Conservation (phyloP, 2,329 filamentous ascomycete species). For the Alternaria dauci region DNA sequence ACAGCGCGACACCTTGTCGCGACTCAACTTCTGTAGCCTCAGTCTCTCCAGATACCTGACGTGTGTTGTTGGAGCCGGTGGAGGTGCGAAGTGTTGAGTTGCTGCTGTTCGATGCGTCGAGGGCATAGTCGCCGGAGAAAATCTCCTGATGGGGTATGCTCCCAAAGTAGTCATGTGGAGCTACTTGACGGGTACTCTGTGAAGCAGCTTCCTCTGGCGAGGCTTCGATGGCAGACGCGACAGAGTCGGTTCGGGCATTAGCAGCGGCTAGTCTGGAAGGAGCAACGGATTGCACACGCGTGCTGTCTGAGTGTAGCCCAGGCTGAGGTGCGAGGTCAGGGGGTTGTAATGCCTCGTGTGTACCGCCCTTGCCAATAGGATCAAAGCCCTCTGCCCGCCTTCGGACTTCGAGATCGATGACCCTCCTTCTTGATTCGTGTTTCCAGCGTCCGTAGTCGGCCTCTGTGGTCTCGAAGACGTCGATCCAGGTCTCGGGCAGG, state of each 20-base stretch:
- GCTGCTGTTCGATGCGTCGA: constrained; percentile 1
- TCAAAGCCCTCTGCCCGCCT: constrained; percentile 29
- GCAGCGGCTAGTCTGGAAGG: neutral
- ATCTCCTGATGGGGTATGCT: neutral
- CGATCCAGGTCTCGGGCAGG: constrained; percentile 86
- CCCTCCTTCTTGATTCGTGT: constrained; percentile 75
- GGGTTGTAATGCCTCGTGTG: constrained; percentile 22
- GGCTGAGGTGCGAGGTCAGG: constrained; percentile 1
- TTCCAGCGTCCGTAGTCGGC: constrained; percentile 81
- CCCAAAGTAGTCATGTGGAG: neutral
- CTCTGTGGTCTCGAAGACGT: constrained; percentile 83
- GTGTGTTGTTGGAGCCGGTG: constrained; percentile 1
- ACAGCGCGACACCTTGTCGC: neutral
- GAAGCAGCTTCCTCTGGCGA: constrained; percentile 3
- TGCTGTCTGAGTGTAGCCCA: neutral
- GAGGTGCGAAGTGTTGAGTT: neutral
- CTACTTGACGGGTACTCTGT: neutral
- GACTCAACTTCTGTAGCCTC: neutral
- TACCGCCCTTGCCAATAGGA: constrained; percentile 2
- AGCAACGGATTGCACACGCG: neutral
- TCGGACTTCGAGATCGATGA: constrained; percentile 69
- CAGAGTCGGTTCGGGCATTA: constrained; percentile 2
- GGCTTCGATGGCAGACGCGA: constrained; percentile 3
- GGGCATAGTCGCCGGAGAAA: neutral
- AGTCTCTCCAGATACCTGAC: neutral